These are phyloP conservation scores for Suhomyces faveliae DNA, from an alignment of 805 yeast genomes.

Conservation along the genomic window DNA sequence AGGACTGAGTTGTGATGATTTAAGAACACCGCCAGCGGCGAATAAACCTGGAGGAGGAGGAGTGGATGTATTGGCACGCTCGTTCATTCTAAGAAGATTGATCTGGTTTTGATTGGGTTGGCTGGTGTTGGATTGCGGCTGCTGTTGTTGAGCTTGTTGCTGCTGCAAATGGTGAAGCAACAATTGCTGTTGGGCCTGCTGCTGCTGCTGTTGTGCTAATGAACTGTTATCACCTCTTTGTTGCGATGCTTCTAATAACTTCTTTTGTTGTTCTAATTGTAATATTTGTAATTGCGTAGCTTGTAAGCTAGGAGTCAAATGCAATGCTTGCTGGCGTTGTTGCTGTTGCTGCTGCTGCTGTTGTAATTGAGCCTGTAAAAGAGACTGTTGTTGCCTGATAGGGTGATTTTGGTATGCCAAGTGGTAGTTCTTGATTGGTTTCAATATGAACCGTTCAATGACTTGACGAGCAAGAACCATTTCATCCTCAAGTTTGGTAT, in stretches of 20 bases:
- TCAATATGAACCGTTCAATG: constrained; percentile 39
- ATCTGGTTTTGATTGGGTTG: constrained; percentile 27
- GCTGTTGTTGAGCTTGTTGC: constrained; percentile 42
- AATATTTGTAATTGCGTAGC: constrained; percentile 28
- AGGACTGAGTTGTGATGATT: constrained; percentile 9
- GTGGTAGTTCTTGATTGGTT: constrained; percentile 45
- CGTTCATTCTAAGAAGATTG: constrained; percentile 29
- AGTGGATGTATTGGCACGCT: constrained; percentile 44
- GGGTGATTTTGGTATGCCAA: constrained; percentile 47
- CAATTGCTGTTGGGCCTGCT: constrained; percentile 11
- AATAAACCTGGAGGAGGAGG: constrained; percentile 79
- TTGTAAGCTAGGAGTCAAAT: constrained; percentile 16
- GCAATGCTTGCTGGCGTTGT: constrained; percentile 23
- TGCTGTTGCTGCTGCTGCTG: constrained; percentile 27
- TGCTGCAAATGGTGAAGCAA: constrained; percentile 24
- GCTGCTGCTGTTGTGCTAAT: constrained; percentile 14
- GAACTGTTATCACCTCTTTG: constrained; percentile 8
- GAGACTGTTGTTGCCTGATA: constrained; percentile 31
- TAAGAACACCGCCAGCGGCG: constrained; percentile 20
- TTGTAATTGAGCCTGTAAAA: constrained; percentile 30
- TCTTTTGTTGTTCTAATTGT: constrained; percentile 29
- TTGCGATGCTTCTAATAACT: constrained; percentile 12
- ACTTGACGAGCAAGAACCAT: constrained; percentile 36
- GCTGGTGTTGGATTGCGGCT: constrained; percentile 33
- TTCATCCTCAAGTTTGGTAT: constrained; percentile 37